phyloP scores from a whole-genome alignment of 148 eudicot genomes.

The Amaranthus hypochondriacus region DNA sequence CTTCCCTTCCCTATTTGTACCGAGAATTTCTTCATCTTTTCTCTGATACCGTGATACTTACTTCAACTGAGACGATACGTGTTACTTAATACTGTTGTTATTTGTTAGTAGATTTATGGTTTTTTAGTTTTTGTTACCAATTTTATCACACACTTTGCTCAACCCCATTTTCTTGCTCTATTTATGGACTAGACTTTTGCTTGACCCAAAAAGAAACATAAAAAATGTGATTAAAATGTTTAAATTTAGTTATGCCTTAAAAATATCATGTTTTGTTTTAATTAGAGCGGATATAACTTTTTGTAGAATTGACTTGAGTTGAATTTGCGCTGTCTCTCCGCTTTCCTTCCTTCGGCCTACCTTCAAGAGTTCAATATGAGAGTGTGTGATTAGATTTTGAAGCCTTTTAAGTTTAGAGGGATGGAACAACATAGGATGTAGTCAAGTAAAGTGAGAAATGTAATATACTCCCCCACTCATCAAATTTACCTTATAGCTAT shows the following conservation, averaged over 20 bases:
- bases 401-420: neutral
- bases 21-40: conserved; percentile 49
- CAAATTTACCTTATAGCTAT: no score
- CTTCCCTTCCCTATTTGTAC: conserved; percentile 62
- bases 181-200: conserved; percentile 6
- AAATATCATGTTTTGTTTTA: neutral
- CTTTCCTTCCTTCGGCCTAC: no score
- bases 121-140: neutral
- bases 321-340: no score
- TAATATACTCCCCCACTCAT: neutral
- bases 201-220: neutral
- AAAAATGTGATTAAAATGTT: neutral
- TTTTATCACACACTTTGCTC: conserved; percentile 12
- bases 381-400: no score
- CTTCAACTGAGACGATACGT: neutral
- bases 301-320: no score
- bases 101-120: neutral
- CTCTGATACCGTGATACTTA: no score
- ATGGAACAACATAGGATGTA: neutral
- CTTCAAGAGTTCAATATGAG: no score
- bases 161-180: neutral
- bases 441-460: neutral
- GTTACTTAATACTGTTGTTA: neutral
- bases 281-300: no score
- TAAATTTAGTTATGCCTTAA: neutral